Percentiles rank a stretch among this genome's conserved stretches.
Conservation (phyloP, 345 rosid genomes). For the Boechera stricta region DNA sequence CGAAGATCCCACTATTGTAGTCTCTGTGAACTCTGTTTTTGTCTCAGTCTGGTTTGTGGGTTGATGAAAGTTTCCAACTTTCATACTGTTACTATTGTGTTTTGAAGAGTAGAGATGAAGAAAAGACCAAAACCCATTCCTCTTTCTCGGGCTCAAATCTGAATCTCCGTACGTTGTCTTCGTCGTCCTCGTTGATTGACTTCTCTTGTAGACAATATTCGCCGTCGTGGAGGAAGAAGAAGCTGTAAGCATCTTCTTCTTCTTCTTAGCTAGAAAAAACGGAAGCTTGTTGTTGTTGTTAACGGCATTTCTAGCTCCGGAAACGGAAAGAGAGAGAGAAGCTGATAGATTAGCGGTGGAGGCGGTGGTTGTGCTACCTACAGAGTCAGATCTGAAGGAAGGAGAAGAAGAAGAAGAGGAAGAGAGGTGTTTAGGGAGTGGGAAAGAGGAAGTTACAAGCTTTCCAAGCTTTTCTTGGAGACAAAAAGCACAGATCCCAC, state of each 20-base stretch:
- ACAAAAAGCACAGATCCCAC: slow-evolving; percentile 99
- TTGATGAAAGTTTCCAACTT: slow-evolving; percentile 45
- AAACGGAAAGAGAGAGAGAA: slow-evolving; percentile 53
- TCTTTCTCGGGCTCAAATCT: slow-evolving; percentile 66
- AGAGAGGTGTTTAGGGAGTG: slow-evolving; percentile 61
- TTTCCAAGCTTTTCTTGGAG: slow-evolving; percentile 98
- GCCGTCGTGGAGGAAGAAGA: slow-evolving; percentile 48
- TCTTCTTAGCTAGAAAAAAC: slow-evolving; percentile 73
- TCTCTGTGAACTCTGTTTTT: slow-evolving; percentile 23
- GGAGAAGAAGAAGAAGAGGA: slow-evolving; percentile 68
- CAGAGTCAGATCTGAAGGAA: slow-evolving; percentile 83
- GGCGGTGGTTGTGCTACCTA: slow-evolving; percentile 14
- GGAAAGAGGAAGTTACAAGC: slow-evolving; percentile 88
- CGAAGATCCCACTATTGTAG: slow-evolving; percentile 27
- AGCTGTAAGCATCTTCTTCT: slow-evolving; percentile 56
- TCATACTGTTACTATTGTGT: slow-evolving; percentile 46
- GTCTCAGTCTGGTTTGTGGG: slow-evolving; percentile 8
- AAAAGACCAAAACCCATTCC: slow-evolving; percentile 89
- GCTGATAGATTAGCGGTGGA: slow-evolving; percentile 37
- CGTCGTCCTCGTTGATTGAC: slow-evolving; percentile 64
- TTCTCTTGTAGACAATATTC: slow-evolving; percentile 68
- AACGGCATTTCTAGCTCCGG: slow-evolving; percentile 49
- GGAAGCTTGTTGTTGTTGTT: slow-evolving; percentile 51
- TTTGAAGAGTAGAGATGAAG: slow-evolving; percentile 65
- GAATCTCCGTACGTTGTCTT: slow-evolving; percentile 42